Evolutionary conservation across 164 flowering plant species (phyloP).

Genomic region (Annona cherimola): DNA sequence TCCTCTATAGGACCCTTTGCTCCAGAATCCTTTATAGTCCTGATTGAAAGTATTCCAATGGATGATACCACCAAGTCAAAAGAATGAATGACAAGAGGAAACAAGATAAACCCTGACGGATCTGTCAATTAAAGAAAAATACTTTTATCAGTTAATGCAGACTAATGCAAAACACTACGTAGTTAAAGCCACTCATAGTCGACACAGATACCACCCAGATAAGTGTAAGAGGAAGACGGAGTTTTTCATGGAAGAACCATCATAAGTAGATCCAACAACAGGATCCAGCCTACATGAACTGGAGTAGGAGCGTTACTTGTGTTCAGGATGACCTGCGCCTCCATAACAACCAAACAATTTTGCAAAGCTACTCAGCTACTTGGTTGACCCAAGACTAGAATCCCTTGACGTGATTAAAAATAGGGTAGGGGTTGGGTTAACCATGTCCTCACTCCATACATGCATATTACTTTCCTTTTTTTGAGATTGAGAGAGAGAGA

Average conservation of each 20-base stretch:
- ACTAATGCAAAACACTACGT: not conserved
- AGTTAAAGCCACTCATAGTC: not conserved
- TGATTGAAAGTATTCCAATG: slow-evolving; percentile 84
- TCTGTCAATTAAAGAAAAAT: slow-evolving; percentile 43
- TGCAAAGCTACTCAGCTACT: no score
- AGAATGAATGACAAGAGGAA: slow-evolving; percentile 96
- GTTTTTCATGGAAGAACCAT: not conserved
- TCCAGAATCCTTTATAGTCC: slow-evolving; percentile 66
- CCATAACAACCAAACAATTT: no score
- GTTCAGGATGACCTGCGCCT: no score
- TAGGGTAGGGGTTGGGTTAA: no score
- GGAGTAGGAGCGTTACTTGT: no score
- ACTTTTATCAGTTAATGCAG: not conserved
- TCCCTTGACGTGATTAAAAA: no score
- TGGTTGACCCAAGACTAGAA: no score
- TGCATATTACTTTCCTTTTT: no score
- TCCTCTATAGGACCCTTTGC: slow-evolving; percentile 59
- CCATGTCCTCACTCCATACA: no score
- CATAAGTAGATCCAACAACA: not conserved
- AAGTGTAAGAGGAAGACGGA: not conserved
- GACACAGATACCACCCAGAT: not conserved
- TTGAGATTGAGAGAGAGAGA: no score
- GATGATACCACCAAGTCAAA: slow-evolving; percentile 94
- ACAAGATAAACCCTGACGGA: slow-evolving; percentile 96
- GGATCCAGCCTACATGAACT: no score